Base-by-base conservation (phyloP, 306 rosid genomes). In the Malus fusca region DNA sequence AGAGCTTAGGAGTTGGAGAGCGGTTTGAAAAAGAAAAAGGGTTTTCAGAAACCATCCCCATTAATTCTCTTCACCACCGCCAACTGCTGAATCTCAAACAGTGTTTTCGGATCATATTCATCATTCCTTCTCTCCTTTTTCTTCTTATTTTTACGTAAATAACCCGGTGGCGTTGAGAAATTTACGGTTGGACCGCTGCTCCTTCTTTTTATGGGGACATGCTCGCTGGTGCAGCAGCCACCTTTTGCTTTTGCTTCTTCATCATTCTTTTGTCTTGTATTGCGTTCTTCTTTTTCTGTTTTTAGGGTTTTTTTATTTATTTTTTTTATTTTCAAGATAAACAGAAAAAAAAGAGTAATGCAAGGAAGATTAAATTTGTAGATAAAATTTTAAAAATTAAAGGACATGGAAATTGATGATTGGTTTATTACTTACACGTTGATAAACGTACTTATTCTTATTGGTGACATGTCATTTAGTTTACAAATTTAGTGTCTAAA, bases 1-100 rank as follows among this genome's bases (percentile, higher is more conserved):
- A 85, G 74, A 90, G 82, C 79, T 82, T 90, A 21, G 96, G 90
- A 68, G 88, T 80, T 22, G 90, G 84, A 46, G 93, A 83, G 79
- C 84, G 88, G 74, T 79, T 76, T 62, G 88, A 83, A 79, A 84
- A 81, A 79, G 93, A 79, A 44, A 88, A 77, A 5, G 88, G 68
- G 82, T 66, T 83, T 55, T 90, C 91, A 63, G 93, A 90, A 80
- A 88, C 90, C 92, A 92, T 91, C 5, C 70, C 67, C 43, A 68
- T 81, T 66, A 10, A 18, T 21, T 33, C 66, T 23, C 71, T 60
- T 12, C 66, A 55, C 21, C 66, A 19, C 68, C 37, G 53, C 28
- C 73, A 25, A 44, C 71, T 21, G 18, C 62, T 23, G 69, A 75
- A 64, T 68, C 84, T 80, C 48, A 69, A 79, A n/a, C 78, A 69